phyloP scores from a whole-genome alignment of 2,329 filamentous ascomycete species.

The Graphiopsis chlorocephala region DNA sequence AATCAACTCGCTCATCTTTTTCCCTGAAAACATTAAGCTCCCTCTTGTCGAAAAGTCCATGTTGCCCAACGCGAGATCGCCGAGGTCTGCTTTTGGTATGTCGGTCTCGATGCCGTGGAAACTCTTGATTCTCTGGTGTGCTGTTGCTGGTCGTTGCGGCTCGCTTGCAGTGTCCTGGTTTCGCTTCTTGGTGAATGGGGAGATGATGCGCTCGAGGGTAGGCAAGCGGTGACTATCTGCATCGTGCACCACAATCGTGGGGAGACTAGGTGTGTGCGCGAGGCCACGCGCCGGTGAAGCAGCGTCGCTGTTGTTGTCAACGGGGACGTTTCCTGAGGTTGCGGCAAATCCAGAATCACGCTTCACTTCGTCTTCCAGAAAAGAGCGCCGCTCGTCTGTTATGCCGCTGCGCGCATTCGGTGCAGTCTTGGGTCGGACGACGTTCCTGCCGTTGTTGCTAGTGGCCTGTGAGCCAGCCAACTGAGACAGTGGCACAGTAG shows the following conservation, averaged over 20 bases:
- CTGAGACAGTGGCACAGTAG: neutral
- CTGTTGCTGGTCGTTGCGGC: slow-evolving; percentile 4
- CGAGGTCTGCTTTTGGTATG: slow-evolving; percentile 55
- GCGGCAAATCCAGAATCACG: slow-evolving; percentile 36
- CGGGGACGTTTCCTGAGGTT: slow-evolving; percentile 17
- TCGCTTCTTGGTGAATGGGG: slow-evolving; percentile 8
- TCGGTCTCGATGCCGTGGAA: slow-evolving; percentile 54
- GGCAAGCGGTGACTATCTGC: slow-evolving; percentile 2
- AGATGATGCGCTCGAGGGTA: slow-evolving; percentile 11
- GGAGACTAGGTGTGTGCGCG: slow-evolving; percentile 28
- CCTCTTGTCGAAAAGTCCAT: slow-evolving; percentile 60
- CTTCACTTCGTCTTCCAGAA: slow-evolving; percentile 27
- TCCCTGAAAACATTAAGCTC: slow-evolving; percentile 56
- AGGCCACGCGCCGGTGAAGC: slow-evolving; percentile 1
- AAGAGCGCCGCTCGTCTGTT: neutral
- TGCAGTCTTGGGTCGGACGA: slow-evolving; percentile 12
- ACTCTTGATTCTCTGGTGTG: slow-evolving; percentile 26
- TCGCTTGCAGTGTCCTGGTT: neutral
- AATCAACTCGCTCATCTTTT: slow-evolving; percentile 41
- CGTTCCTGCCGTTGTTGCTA: neutral
- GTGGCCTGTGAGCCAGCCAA: slow-evolving; percentile 1
- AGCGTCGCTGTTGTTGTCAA: neutral
- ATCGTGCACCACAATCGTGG: slow-evolving; percentile 38
- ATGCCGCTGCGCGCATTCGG: slow-evolving; percentile 8
- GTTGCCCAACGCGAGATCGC: slow-evolving; percentile 50